These are phyloP conservation scores for Cladobotryum mycophilum DNA, from an alignment of 2,329 filamentous ascomycete species.

Conservation along the genomic window DNA sequence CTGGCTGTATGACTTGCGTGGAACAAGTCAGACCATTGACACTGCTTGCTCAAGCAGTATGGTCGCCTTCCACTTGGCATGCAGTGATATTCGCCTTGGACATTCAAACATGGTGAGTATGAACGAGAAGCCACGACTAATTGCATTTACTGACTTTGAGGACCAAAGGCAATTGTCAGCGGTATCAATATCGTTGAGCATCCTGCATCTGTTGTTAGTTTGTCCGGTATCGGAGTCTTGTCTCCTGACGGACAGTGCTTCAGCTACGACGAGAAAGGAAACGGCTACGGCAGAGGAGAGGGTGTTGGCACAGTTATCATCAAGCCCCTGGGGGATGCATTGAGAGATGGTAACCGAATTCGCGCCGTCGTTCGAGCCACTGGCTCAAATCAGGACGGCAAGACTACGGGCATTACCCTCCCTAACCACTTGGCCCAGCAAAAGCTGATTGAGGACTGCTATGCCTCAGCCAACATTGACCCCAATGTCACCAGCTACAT, in stretches of 20 bases:
- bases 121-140: too few species aligned
- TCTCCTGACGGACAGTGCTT: constrained; percentile 7
- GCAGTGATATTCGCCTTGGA: background rate
- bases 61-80: constrained; percentile 22
- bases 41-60: constrained; percentile 29
- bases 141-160: too few species aligned
- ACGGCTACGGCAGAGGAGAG: constrained; percentile 42
- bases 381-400: constrained; percentile 48
- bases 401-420: constrained; percentile 19
- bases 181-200: too few species aligned
- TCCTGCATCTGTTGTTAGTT: too few species aligned
- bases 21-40: constrained; percentile 21
- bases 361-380: constrained; percentile 42
- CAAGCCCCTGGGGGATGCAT: constrained; percentile 19
- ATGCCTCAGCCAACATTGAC: too few species aligned
- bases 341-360: constrained; percentile 44
- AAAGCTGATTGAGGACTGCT: too few species aligned
- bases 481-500: too few species aligned
- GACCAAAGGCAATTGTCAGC: too few species aligned
- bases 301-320: constrained; percentile 18
- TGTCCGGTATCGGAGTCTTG: constrained; percentile 8
- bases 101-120: background rate
- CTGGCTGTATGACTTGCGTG: background rate
- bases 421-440: constrained; percentile 25
- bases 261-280: constrained; percentile 33